Conservation (phyloP, 2,329 filamentous ascomycete species). For the Fusarium fujikuroi region DNA sequence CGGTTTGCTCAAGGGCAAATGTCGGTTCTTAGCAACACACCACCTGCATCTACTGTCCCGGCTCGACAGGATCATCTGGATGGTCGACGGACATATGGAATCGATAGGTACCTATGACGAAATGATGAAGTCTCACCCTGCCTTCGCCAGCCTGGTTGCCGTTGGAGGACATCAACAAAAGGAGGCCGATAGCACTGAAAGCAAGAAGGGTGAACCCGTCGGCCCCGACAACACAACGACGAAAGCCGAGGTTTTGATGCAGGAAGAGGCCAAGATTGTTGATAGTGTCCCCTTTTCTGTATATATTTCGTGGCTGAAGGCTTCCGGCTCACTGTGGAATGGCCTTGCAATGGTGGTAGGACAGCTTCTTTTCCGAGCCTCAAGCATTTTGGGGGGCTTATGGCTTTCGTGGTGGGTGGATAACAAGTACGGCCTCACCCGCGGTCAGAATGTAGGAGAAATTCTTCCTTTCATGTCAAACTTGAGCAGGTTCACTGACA, state of each 20-base stretch:
- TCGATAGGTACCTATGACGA: background rate
- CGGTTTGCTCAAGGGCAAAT: background rate
- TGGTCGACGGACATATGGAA: background rate
- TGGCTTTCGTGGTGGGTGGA: constrained; percentile 5
- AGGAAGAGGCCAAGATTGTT: background rate
- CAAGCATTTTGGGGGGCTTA: background rate
- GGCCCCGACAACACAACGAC: background rate
- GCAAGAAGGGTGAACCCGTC: background rate
- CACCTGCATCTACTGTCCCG: background rate
- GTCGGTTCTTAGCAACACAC: background rate
- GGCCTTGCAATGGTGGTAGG: background rate
- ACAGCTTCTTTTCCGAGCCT: background rate
- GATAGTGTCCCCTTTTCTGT: background rate
- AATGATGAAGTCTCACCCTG: background rate
- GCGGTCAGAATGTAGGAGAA: background rate
- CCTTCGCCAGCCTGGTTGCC: background rate
- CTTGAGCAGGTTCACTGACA: background rate
- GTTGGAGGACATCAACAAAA: background rate
- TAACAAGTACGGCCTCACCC: background rate
- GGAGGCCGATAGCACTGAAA: background rate
- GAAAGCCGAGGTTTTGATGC: background rate
- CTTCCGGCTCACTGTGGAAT: background rate
- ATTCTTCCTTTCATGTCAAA: background rate
- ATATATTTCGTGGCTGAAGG: background rate
- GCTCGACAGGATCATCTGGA: background rate